phyloP scores from a whole-genome alignment of 179 eudicot species.

The Monotropa hypopitys region DNA sequence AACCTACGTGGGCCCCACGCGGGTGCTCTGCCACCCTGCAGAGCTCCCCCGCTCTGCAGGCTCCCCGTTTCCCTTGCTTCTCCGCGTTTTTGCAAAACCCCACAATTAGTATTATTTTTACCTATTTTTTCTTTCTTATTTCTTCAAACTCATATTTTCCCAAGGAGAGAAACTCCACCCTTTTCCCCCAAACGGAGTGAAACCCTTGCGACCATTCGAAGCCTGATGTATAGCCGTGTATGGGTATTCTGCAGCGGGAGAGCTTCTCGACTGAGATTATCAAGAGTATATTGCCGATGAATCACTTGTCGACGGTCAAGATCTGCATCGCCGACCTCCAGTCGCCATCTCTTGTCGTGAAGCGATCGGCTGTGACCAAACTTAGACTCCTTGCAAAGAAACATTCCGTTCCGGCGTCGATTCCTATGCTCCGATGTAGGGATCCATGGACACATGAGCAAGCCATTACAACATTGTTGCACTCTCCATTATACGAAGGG shows the following conservation, averaged over 20 bases:
- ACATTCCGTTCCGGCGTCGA: slow-evolving; percentile 51
- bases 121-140: too few relatives aligned
- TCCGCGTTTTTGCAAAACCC: too few relatives aligned
- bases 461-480: slow-evolving; percentile 75
- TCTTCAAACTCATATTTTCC: too few relatives aligned
- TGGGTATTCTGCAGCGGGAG: slow-evolving; percentile 54
- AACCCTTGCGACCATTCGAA: too few relatives aligned
- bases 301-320: slow-evolving; percentile 80
- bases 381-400: slow-evolving; percentile 69
- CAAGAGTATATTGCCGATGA: slow-evolving; percentile 77
- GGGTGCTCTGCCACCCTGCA: too few relatives aligned
- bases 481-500: slow-evolving; percentile 46
- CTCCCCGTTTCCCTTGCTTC: too few relatives aligned
- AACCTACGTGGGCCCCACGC: too few relatives aligned
- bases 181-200: too few relatives aligned
- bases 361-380: slow-evolving; percentile 72
- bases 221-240: slow-evolving; percentile 44
- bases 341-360: slow-evolving; percentile 50
- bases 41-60: too few relatives aligned
- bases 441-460: slow-evolving; percentile 89
- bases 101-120: too few relatives aligned
- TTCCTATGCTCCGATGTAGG: slow-evolving; percentile 46
- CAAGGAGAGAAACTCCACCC: too few relatives aligned
- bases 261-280: slow-evolving; percentile 71
- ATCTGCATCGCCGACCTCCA: slow-evolving; percentile 51